Evolutionary conservation across 2,329 filamentous ascomycete genomes (phyloP).

Genomic region (Trichoderma oligosporum): DNA sequence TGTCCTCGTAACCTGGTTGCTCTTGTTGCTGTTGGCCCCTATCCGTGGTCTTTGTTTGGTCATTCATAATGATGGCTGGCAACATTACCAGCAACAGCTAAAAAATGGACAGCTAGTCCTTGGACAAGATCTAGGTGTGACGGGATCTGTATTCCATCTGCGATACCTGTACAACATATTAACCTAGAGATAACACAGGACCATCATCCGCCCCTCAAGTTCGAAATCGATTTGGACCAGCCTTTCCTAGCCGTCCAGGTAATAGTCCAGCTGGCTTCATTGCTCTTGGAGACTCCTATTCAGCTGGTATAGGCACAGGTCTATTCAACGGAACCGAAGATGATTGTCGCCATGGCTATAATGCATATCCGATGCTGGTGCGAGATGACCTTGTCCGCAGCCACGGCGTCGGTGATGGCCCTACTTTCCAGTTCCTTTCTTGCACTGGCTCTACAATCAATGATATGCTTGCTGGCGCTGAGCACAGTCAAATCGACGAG

Average conservation of each 20-base stretch:
- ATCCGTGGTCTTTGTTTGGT: not conserved
- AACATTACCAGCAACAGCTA: not conserved
- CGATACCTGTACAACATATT: not conserved
- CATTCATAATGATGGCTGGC: not conserved
- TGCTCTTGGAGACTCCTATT: slow-evolving; percentile 46
- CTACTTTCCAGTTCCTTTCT: slow-evolving; percentile 43
- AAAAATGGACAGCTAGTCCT: not conserved
- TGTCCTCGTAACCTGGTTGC: not conserved
- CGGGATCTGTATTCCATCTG: not conserved
- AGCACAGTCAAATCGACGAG: slow-evolving; percentile 40
- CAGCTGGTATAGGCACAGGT: slow-evolving; percentile 46
- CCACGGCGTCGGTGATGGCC: slow-evolving; percentile 2
- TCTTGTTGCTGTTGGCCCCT: not conserved
- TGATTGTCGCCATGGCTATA: slow-evolving; percentile 40
- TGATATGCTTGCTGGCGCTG: slow-evolving; percentile 37
- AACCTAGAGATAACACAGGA: not conserved
- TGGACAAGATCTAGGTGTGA: slow-evolving; percentile 3
- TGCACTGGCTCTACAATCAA: slow-evolving; percentile 44
- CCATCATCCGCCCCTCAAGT: slow-evolving; percentile 9
- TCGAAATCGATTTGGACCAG: not conserved
- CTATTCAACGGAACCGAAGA: slow-evolving; percentile 37
- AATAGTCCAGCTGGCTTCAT: slow-evolving; percentile 34
- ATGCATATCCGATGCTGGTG: slow-evolving; percentile 42
- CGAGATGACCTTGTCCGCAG: slow-evolving; percentile 33
- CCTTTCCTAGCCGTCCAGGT: slow-evolving; percentile 18